These are phyloP conservation scores for Liquidambar formosana DNA, from an alignment of 164 flowering plant genomes.

Conservation along the genomic window DNA sequence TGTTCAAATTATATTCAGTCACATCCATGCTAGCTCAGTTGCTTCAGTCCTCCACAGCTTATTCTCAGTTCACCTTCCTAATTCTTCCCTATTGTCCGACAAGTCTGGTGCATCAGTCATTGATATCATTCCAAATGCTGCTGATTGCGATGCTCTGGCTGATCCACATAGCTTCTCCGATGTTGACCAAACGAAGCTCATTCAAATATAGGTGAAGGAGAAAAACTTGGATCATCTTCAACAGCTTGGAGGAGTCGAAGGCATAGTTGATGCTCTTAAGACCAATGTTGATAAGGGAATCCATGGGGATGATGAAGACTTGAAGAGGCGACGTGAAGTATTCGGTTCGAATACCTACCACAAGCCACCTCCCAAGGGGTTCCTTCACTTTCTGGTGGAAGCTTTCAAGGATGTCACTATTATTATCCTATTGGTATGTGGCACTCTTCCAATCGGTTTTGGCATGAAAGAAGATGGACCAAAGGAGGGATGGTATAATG, in stretches of 20 bases:
- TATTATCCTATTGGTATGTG: background rate
- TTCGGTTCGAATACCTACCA: too few species aligned
- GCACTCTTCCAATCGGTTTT: background rate
- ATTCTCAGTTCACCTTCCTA: too few species aligned
- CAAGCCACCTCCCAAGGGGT: too few species aligned
- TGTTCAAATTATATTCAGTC: too few species aligned
- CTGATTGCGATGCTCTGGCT: background rate
- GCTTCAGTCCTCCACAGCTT: too few species aligned
- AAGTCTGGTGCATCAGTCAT: background rate
- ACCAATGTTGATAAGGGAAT: background rate
- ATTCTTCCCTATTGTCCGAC: background rate
- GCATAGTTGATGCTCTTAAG: background rate
- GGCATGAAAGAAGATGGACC: background rate
- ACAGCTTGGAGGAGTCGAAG: background rate
- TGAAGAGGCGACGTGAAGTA: background rate
- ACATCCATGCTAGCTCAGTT: too few species aligned
- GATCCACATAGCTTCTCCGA: background rate
- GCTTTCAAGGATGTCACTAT: too few species aligned
- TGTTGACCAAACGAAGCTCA: background rate
- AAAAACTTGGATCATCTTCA: background rate
- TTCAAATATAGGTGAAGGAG: background rate
- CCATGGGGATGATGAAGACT: background rate
- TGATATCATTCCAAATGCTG: background rate
- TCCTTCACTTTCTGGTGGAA: too few species aligned
- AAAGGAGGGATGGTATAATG: background rate